Evolutionary conservation across 1,284 basidiomycete species (phyloP).

Genomic region (Porodaedalea pini): DNA sequence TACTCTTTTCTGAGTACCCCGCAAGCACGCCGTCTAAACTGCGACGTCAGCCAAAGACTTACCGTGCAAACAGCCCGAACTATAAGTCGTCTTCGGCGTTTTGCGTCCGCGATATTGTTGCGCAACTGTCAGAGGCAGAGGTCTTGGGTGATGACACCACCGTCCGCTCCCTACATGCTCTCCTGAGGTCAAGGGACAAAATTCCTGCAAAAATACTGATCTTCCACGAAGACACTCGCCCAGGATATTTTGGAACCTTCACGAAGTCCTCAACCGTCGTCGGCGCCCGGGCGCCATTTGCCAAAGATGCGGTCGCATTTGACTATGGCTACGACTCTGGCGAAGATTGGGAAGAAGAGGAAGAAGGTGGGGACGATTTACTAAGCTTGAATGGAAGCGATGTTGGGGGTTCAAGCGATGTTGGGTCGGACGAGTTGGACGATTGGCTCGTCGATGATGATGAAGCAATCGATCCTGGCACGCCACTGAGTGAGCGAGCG

Average conservation of each 20-base stretch:
- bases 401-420: slow-evolving; percentile 56
- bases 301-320: slow-evolving; percentile 60
- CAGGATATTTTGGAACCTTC: slow-evolving; percentile 86
- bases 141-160: slow-evolving; percentile 61
- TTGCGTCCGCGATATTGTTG: slow-evolving; percentile 57
- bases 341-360: slow-evolving; percentile 82
- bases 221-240: slow-evolving; percentile 72
- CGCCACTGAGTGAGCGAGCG: slow-evolving; percentile 40
- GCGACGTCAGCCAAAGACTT: background rate
- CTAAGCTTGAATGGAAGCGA: slow-evolving; percentile 61
- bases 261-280: slow-evolving; percentile 69
- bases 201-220: slow-evolving; percentile 72
- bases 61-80: background rate
- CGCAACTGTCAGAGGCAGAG: slow-evolving; percentile 67
- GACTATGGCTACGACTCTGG: slow-evolving; percentile 86
- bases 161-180: slow-evolving; percentile 52
- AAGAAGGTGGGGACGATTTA: slow-evolving; percentile 66
- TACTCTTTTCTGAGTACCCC: slow-evolving; percentile 4
- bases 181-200: slow-evolving; percentile 54
- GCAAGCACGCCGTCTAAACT: slow-evolving; percentile 1
- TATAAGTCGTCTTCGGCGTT: slow-evolving; percentile 33
- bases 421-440: slow-evolving; percentile 55
- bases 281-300: slow-evolving; percentile 72
- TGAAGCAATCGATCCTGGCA: slow-evolving; percentile 42
- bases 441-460: slow-evolving; percentile 79